phyloP scores from a whole-genome alignment of 1,139 yeast species.

The Pichia sp. region DNA sequence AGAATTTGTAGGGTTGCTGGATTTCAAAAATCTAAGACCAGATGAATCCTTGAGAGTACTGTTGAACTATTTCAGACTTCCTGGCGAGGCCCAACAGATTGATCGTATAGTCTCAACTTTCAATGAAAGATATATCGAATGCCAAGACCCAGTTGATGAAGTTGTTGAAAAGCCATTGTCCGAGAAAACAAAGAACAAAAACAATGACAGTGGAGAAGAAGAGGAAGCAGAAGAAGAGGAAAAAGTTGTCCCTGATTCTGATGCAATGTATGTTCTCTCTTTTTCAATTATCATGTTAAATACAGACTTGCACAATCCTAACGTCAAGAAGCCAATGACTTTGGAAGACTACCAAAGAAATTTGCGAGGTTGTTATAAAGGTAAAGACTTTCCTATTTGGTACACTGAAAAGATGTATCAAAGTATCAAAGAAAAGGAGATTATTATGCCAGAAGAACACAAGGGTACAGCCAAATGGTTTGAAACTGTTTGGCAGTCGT shows the following conservation, averaged over 20 bases:
- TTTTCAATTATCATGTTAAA: slow-evolving; percentile 75
- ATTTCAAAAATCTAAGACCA: slow-evolving; percentile 72
- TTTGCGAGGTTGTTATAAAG: slow-evolving; percentile 72
- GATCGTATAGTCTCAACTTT: slow-evolving; percentile 87
- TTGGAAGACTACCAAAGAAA: slow-evolving; percentile 76
- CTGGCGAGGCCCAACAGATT: slow-evolving; percentile 96
- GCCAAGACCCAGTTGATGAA: slow-evolving; percentile 38
- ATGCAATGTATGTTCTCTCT: slow-evolving; percentile 67
- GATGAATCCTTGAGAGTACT: slow-evolving; percentile 89
- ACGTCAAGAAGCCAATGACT: slow-evolving; percentile 82
- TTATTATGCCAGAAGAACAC: slow-evolving; percentile 97
- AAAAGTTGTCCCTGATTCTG: slow-evolving; percentile 61
- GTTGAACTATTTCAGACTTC: slow-evolving; percentile 80
- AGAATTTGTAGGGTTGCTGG: slow-evolving; percentile 66
- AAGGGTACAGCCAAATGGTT: slow-evolving; percentile 81
- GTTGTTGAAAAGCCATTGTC: slow-evolving; percentile 10
- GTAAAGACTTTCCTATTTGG: slow-evolving; percentile 80
- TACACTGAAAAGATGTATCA: slow-evolving; percentile 74
- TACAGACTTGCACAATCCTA: slow-evolving; percentile 76
- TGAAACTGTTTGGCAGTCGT: slow-evolving; percentile 88
- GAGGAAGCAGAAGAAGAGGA: slow-evolving; percentile 24
- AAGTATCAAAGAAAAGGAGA: slow-evolving; percentile 81
- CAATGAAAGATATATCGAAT: slow-evolving; percentile 70
- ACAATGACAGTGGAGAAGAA: slow-evolving; percentile 16
- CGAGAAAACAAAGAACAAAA: slow-evolving; percentile 12